Conservation (phyloP, 352 stramenopile species). For the Pythium periplocum region DNA sequence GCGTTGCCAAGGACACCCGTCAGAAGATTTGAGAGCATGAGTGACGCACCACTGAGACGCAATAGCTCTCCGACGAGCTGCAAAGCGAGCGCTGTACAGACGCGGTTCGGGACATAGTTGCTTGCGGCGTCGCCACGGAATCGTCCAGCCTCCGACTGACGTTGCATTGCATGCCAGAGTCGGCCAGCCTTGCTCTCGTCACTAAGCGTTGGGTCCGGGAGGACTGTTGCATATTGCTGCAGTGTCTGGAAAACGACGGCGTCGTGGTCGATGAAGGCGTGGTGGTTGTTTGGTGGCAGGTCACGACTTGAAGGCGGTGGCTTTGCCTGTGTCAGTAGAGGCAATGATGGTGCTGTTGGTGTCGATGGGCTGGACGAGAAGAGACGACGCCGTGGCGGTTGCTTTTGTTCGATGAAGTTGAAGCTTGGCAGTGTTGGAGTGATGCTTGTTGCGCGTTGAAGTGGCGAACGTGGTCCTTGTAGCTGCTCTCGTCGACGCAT, state of each 20-base stretch:
- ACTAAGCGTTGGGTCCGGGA: conserved; percentile 16
- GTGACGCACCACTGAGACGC: conserved; percentile 25
- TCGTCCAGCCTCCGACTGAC: conserved; percentile 49
- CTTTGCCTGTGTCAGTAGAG: too few relatives aligned
- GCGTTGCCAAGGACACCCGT: conserved; percentile 57
- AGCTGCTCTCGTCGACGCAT: not conserved
- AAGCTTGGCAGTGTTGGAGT: conserved; percentile 40
- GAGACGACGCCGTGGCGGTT: not conserved
- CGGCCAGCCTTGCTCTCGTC: conserved; percentile 46
- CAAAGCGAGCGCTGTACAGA: conserved; percentile 55
- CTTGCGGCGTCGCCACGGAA: conserved; percentile 20
- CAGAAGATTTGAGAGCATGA: conserved; percentile 37
- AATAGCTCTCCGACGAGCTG: conserved; percentile 36
- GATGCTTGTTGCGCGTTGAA: conserved; percentile 21
- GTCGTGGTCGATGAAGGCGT: conserved; percentile 4
- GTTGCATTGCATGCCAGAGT: conserved; percentile 52
- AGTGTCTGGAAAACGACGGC: conserved; percentile 16
- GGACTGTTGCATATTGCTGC: conserved; percentile 4
- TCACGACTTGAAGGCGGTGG: too few relatives aligned
- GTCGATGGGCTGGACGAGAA: too few relatives aligned
- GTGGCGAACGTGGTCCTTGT: not conserved
- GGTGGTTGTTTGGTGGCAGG: too few relatives aligned
- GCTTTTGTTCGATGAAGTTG: conserved; percentile 55
- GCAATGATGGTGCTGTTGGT: too few relatives aligned
- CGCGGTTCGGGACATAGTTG: conserved; percentile 30